Evolutionary conservation across 148 eudicot species (phyloP), one percentile per base, ranked within the genome.

Genomic region (Chenopodium suecicum): DNA sequence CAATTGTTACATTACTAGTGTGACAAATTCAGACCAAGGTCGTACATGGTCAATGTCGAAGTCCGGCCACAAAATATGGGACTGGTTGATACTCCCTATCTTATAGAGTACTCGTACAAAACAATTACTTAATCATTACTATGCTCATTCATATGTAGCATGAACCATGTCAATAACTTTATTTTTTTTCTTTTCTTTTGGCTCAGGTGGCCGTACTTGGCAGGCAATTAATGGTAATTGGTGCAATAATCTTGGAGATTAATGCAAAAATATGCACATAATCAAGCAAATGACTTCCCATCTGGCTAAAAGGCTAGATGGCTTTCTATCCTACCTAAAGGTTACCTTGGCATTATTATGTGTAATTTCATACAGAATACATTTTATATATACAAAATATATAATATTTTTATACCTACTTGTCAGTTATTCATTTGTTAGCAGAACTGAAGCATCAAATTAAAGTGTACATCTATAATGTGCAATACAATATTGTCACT

Each of bases 321-420:
- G 82, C 87, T 81, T 81, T 79, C 71, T 66, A 66, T 41, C 81
- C 41, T 66, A 29, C 31, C 76, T 64, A 85, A 85, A 85, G 87
- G 84, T 66, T 81, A 81, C 63, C 58, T 29, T 22, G 32, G 62
- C 16, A 14, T 46, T 22, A 72, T 52, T 25, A 16, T 29, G 6
- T 27, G 32, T 29, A 60, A 10, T 62, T 67, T 66, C 4, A 48
- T 13, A 50, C 54, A 11, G 3, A 50, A 2, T 12, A 9, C 48
- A 66, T 31, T 60, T 12, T 6, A 32, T 41, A 41, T 6, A 32
- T 41, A 41, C 44, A 41, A 41, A 41, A 5, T 41, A 41, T 34
- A 12, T 23, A 56, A 5, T 25, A 48, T 79, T 71, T 72, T 16
- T 37, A 70, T 71, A 17, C 13, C 13, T 29, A 48, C 25, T 62